Conservation (phyloP, 352 stramenopile genomes). For the Pythium vanterpoolii region DNA sequence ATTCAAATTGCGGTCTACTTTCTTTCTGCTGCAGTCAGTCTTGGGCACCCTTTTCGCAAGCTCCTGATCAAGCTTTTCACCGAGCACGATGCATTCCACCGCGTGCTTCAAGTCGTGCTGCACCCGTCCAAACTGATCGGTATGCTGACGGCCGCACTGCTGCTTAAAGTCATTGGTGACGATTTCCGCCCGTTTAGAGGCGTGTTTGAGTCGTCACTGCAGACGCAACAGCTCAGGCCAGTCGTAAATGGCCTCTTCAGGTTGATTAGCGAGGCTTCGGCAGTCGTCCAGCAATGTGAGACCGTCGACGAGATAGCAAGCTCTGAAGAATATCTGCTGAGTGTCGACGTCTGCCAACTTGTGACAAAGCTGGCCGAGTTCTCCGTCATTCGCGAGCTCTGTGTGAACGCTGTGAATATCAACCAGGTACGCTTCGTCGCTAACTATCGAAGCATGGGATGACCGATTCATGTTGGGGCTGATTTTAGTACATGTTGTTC, state of each 20-base stretch:
- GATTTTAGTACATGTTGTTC: background rate
- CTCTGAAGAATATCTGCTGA: slow-evolving; percentile 69
- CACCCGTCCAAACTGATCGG: slow-evolving; percentile 66
- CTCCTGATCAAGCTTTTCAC: slow-evolving; percentile 44
- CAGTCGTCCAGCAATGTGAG: slow-evolving; percentile 41
- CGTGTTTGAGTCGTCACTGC: slow-evolving; percentile 40
- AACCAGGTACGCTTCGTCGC: slow-evolving; percentile 54
- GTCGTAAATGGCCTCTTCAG: slow-evolving; percentile 54
- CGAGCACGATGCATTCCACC: slow-evolving; percentile 60
- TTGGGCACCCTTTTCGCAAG: slow-evolving; percentile 67
- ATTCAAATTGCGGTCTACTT: slow-evolving; percentile 62
- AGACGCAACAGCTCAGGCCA: slow-evolving; percentile 40
- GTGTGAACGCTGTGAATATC: slow-evolving; percentile 56
- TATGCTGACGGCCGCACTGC: slow-evolving; percentile 42
- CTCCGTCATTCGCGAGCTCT: slow-evolving; percentile 39
- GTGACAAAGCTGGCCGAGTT: slow-evolving; percentile 58
- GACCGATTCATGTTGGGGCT: background rate
- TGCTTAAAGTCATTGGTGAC: slow-evolving; percentile 62
- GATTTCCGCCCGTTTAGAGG: slow-evolving; percentile 44
- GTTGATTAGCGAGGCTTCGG: slow-evolving; percentile 42
- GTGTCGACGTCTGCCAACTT: slow-evolving; percentile 54
- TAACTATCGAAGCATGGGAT: background rate
- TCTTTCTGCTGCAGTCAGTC: slow-evolving; percentile 42
- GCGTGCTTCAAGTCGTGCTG: slow-evolving; percentile 61
- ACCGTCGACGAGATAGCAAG: slow-evolving; percentile 39